These are phyloP conservation scores for Flaveria ramosissima DNA, from an alignment of 129 eudicot species.

Conservation along the genomic window DNA sequence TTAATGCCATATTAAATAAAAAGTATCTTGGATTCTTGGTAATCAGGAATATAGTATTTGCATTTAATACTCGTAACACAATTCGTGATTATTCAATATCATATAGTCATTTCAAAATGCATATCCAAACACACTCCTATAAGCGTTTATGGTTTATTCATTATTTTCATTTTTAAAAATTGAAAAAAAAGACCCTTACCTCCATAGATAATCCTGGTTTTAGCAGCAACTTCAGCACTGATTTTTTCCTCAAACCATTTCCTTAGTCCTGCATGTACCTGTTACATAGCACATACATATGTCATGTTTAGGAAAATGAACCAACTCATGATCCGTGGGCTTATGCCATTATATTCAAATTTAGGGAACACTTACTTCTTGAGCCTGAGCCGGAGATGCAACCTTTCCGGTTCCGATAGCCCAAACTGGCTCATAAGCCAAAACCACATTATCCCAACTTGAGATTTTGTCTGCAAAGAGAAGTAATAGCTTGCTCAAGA, in stretches of 20 bases:
- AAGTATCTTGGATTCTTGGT: neutral
- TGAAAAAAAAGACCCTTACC: constrained; percentile 41
- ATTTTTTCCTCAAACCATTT: constrained; percentile 72
- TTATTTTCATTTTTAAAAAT: neutral
- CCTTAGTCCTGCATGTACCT: constrained; percentile 88
- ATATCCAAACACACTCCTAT: neutral
- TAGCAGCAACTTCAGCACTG: constrained; percentile 74
- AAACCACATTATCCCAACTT: constrained; percentile 82
- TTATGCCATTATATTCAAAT: neutral
- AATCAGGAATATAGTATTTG: neutral
- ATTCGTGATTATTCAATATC: too few species aligned
- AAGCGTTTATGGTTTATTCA: neutral
- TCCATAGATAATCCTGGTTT: constrained; percentile 95
- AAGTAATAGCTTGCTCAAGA: neutral
- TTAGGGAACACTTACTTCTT: constrained; percentile 67
- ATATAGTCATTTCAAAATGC: neutral
- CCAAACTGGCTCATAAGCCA: constrained; percentile 99
- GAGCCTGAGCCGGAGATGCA: constrained; percentile 98
- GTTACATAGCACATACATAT: constrained; percentile 21
- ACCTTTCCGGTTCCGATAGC: constrained; percentile 99
- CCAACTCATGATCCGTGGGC: neutral
- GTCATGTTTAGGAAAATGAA: neutral
- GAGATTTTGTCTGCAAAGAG: constrained; percentile 54
- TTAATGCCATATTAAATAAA: neutral
- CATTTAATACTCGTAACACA: neutral